Evolutionary conservation across 2,329 filamentous ascomycete species (phyloP).

Genomic region (Neonectria punicea): DNA sequence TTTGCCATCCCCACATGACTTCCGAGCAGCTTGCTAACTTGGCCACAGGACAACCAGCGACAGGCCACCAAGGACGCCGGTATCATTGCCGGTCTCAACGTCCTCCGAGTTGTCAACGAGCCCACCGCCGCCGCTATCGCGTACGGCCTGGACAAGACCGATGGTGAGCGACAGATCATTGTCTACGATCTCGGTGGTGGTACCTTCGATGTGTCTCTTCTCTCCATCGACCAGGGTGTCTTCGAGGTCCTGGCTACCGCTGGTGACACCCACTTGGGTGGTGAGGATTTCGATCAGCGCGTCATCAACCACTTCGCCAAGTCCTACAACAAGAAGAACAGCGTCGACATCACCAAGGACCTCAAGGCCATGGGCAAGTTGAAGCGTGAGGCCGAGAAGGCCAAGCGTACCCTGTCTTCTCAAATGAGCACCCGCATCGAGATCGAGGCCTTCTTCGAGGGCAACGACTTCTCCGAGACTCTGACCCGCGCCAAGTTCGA

Average conservation of each 20-base stretch:
- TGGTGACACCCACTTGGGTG: conserved; percentile 97
- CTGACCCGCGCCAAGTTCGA: conserved; percentile 99
- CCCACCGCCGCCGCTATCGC: conserved; percentile 95
- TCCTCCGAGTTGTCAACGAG: conserved; percentile 96
- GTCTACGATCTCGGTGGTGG: conserved; percentile 95
- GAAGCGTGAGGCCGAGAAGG: conserved; percentile 99
- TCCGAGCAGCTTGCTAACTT: conserved; percentile 34
- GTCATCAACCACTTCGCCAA: conserved; percentile 97
- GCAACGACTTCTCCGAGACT: conserved; percentile 98
- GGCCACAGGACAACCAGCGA: conserved; percentile 80
- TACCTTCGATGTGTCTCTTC: conserved; percentile 93
- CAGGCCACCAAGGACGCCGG: conserved; percentile 97
- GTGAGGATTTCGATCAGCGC: conserved; percentile 98
- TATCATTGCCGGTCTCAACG: conserved; percentile 90
- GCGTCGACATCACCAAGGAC: conserved; percentile 92
- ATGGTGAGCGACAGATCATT: conserved; percentile 86
- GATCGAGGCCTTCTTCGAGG: conserved; percentile 96
- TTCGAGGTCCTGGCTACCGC: conserved; percentile 95
- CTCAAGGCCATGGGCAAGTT: conserved; percentile 99
- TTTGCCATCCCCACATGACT: not conserved
- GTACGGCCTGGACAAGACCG: conserved; percentile 90
- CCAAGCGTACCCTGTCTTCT: conserved; percentile 96
- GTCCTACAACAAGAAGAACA: conserved; percentile 98
- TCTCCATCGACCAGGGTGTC: conserved; percentile 90
- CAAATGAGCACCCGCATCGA: conserved; percentile 95